Conservation (phyloP, 2,329 filamentous ascomycete genomes). For the Ophioceras dolichostomum region DNA sequence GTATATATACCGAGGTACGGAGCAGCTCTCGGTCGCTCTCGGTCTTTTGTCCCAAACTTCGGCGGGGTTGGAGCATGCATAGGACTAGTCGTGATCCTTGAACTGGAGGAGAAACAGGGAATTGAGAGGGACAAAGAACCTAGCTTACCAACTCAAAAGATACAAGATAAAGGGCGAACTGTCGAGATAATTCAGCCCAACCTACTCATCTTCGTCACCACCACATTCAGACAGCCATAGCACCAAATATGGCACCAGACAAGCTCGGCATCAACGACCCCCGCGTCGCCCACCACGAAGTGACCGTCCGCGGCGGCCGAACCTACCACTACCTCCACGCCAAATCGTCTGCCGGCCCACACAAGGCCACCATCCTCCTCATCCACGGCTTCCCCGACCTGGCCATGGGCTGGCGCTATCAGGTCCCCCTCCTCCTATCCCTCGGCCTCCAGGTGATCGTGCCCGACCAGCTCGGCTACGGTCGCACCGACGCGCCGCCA, state of each 20-base stretch:
- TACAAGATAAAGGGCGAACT: too few relatives aligned
- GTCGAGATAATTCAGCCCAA: too few relatives aligned
- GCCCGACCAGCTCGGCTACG: slow-evolving; percentile 81
- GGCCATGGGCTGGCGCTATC: slow-evolving; percentile 76
- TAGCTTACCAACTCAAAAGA: too few relatives aligned
- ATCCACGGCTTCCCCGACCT: slow-evolving; percentile 77
- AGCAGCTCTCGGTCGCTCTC: too few relatives aligned
- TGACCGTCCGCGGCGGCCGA: slow-evolving; percentile 52
- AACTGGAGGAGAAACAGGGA: too few relatives aligned
- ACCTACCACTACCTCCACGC: slow-evolving; percentile 57
- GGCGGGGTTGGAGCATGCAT: too few relatives aligned
- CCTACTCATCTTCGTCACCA: too few relatives aligned
- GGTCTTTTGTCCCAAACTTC: too few relatives aligned
- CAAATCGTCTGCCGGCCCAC: slow-evolving; percentile 26
- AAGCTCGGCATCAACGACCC: slow-evolving; percentile 56
- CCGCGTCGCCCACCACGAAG: slow-evolving; percentile 51
- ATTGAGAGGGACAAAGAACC: too few relatives aligned
- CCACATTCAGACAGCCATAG: not conserved
- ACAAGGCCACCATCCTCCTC: slow-evolving; percentile 21
- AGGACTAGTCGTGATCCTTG: too few relatives aligned
- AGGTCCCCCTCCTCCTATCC: slow-evolving; percentile 64
- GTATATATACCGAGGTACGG: too few relatives aligned
- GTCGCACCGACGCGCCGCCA: slow-evolving; percentile 58
- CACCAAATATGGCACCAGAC: slow-evolving; percentile 32
- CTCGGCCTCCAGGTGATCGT: slow-evolving; percentile 69